Evolutionary conservation across 78 protist species (phyloP), one percentile per base, ranked within the genome.

Genomic region (Dictyostelium capitatum): DNA sequence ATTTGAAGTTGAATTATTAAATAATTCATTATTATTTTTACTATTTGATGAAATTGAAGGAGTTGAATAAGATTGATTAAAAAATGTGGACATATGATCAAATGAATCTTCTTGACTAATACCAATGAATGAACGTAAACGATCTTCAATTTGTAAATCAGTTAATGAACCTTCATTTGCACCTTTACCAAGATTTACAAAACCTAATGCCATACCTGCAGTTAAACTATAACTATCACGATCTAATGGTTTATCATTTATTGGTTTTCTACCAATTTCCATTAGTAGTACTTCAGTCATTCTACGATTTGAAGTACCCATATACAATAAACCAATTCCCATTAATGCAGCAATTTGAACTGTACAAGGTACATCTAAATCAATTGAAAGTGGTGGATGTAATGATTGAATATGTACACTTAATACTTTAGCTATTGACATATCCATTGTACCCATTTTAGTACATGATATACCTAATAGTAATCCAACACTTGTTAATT

Each of bases 141-240:
- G 15, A 79, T 98, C 96, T 62, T 92, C 95, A n/a, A 97, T 1
- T 17, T 79, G 56, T n/a, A 98, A 79, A 54, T 98, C 99, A 7
- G 89, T 80, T 7, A 97, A 91, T 8, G 96, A 92, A 12, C 95
- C 80, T 15, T 54, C 95, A 47, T 20, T 48, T 32, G 46, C 62
- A 14, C 97, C 98, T 28, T 69, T 37, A 41, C 97, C 98, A 12
- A 97, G 75, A 73, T 80, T 64, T 25, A 96, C 83, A 25, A 97
- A 37, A 25, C 99, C 99, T 10, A 98, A 93, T 56, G 97, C 95
- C 54, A 98, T 8, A 20, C 99, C 99, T 17, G 98, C 97, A 3
- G 98, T 80, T n/a, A 98, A 94, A 43, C 97, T 37, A 79, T 95
- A 96, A 23, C 95, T 57, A 56, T 97, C 98, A 20, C 96, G 89